Evolutionary conservation across 2,329 filamentous ascomycete species (phyloP).

Genomic region (Cladosporium sp.): DNA sequence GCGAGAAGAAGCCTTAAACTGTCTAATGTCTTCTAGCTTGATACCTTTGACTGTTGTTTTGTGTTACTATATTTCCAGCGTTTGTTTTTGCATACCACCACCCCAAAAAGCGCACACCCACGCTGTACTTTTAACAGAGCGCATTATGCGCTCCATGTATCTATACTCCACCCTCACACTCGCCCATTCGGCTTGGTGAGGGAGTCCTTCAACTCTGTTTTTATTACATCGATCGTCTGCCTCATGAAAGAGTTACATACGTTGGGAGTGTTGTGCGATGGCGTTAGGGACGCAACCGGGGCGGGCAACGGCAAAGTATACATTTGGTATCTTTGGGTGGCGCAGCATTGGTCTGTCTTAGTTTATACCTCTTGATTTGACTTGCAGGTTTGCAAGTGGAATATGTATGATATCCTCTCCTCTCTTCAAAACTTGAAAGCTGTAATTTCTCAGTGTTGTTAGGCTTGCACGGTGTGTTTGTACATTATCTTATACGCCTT

Average conservation of each 20-base stretch:
- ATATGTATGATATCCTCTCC: conserved; percentile 13
- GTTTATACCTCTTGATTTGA: background rate
- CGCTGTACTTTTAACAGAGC: conserved; percentile 20
- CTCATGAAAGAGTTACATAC: background rate
- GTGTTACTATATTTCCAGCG: conserved; percentile 17
- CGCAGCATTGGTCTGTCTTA: background rate
- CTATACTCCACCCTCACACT: conserved; percentile 18
- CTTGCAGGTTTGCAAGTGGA: background rate
- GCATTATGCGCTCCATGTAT: conserved; percentile 20
- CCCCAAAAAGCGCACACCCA: conserved; percentile 13
- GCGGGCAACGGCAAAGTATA: background rate
- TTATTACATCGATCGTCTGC: background rate
- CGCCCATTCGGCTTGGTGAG: conserved; percentile 16
- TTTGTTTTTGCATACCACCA: conserved; percentile 19
- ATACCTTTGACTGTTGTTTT: conserved; percentile 17
- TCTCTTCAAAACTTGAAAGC: background rate
- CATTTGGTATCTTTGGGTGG: background rate
- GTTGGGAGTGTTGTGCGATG: background rate
- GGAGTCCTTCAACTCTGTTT: conserved; percentile 7
- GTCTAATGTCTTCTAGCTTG: conserved; percentile 13
- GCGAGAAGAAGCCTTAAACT: conserved; percentile 70
- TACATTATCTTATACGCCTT: too few species aligned
- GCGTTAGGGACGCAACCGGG: background rate
- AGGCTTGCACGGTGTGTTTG: background rate
- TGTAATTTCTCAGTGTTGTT: background rate